Conservation (phyloP, 495 filamentous ascomycete species). For the Trichoderma erinaceum region DNA sequence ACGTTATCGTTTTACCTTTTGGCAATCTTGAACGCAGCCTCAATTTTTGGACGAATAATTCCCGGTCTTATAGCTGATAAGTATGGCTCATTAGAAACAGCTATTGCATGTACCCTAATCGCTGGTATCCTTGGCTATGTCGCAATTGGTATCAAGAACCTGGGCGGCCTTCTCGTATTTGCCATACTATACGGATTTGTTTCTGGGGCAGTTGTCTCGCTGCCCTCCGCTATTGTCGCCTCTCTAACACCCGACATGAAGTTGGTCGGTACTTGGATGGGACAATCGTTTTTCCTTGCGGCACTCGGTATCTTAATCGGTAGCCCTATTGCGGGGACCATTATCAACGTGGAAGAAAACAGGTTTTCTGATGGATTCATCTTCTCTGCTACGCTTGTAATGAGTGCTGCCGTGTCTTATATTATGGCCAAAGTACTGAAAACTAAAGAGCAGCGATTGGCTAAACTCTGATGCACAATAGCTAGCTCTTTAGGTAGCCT, state of each 20-base stretch:
- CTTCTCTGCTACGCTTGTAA: too few relatives aligned
- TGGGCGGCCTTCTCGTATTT: conserved; percentile 53
- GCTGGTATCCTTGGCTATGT: conserved; percentile 52
- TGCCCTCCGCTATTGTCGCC: background rate
- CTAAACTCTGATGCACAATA: too few relatives aligned
- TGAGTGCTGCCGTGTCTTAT: too few relatives aligned
- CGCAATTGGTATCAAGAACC: conserved; percentile 44
- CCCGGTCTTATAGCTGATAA: conserved; percentile 58
- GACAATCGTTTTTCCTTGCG: too few relatives aligned
- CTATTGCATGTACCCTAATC: conserved; percentile 43
- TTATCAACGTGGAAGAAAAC: too few relatives aligned
- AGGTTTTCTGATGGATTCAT: too few relatives aligned
- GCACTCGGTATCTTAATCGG: too few relatives aligned
- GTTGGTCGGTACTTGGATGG: background rate
- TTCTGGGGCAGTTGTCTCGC: conserved; percentile 24
- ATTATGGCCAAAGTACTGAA: too few relatives aligned
- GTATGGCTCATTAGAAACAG: conserved; percentile 56
- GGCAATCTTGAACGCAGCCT: conserved; percentile 55
- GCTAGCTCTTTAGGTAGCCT: too few relatives aligned
- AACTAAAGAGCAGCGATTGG: too few relatives aligned
- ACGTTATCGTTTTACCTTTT: conserved; percentile 52
- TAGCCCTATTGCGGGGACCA: too few relatives aligned
- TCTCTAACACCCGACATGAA: background rate
- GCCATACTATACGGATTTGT: conserved; percentile 55
- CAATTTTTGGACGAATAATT: conserved; percentile 54